Conservation (phyloP, 108 stramenopile genomes). For the Cylindrotheca closterium region DNA sequence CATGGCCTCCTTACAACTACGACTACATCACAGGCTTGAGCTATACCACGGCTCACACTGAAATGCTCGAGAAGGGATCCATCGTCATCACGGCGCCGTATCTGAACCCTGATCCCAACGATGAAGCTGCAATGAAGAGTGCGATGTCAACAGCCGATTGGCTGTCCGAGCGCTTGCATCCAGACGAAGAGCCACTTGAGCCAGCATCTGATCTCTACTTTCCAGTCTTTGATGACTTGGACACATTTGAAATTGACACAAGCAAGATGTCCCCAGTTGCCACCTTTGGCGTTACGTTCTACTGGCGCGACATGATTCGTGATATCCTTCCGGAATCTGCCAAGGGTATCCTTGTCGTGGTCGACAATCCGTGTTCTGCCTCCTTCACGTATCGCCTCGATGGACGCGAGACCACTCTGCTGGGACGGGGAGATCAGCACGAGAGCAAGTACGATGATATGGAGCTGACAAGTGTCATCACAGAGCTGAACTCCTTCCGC, state of each 20-base stretch:
- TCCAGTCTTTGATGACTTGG: neutral
- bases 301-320: slow-evolving; percentile 36
- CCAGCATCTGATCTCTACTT: slow-evolving; percentile 12
- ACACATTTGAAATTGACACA: neutral
- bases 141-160: too few species aligned
- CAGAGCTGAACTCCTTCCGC: neutral
- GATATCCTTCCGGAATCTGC: slow-evolving; percentile 40
- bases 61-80: too few species aligned
- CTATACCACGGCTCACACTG: too few species aligned
- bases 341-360: slow-evolving; percentile 54
- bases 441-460: slow-evolving; percentile 35
- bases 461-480: neutral
- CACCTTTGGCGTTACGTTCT: slow-evolving; percentile 37
- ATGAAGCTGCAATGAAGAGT: too few species aligned
- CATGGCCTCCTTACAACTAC: neutral
- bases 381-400: slow-evolving; percentile 42
- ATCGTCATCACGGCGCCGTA: too few species aligned
- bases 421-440: slow-evolving; percentile 59
- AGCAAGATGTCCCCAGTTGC: neutral
- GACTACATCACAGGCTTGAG: neutral
- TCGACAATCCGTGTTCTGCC: slow-evolving; percentile 36
- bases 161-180: too few species aligned
- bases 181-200: slow-evolving; percentile 16
- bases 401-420: slow-evolving; percentile 34
- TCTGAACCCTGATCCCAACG: neutral